These are phyloP conservation scores for Micractinium conductrix DNA, from an alignment of 139 green algal genomes.

Conservation along the genomic window DNA sequence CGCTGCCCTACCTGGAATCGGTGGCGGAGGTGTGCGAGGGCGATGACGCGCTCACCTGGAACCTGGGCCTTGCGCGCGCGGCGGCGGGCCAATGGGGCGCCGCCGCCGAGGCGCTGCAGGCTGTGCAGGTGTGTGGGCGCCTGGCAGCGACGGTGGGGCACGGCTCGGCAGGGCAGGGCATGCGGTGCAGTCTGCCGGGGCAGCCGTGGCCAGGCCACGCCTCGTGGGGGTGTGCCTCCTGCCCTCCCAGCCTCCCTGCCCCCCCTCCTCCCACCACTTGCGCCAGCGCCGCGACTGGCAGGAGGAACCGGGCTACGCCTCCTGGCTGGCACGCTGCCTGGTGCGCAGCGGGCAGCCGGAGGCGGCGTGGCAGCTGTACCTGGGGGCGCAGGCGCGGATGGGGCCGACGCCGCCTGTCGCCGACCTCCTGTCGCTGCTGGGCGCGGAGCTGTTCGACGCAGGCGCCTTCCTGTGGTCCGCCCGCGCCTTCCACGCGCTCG, in stretches of 20 bases:
- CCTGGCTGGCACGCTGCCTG: constrained; percentile 79
- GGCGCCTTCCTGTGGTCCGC: constrained; percentile 80
- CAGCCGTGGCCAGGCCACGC: not conserved
- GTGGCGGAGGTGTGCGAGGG: constrained; percentile 59
- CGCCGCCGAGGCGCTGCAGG: constrained; percentile 73
- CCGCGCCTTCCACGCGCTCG: constrained; percentile 84
- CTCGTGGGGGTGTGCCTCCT: not conserved
- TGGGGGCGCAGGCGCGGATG: constrained; percentile 22
- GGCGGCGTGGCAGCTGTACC: constrained; percentile 83
- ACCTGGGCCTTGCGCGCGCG: constrained; percentile 78
- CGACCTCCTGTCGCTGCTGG: constrained; percentile 81
- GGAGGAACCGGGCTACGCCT: constrained; percentile 66
- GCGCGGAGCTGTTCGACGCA: constrained; percentile 84
- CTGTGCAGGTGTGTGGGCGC: not conserved
- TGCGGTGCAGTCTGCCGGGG: not conserved
- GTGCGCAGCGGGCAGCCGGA: constrained; percentile 61
- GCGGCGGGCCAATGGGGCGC: constrained; percentile 74
- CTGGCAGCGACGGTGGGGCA: no score
- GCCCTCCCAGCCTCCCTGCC: not conserved
- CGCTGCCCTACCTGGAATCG: constrained; percentile 63
- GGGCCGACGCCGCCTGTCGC: constrained; percentile 46
- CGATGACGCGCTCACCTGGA: constrained; percentile 91
- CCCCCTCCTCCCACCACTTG: not conserved
- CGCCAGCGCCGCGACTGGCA: constrained; percentile 72
- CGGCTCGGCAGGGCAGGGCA: no score